These are phyloP conservation scores for Teunomyces kruisii DNA, from an alignment of 805 yeast genomes.

Conservation along the genomic window DNA sequence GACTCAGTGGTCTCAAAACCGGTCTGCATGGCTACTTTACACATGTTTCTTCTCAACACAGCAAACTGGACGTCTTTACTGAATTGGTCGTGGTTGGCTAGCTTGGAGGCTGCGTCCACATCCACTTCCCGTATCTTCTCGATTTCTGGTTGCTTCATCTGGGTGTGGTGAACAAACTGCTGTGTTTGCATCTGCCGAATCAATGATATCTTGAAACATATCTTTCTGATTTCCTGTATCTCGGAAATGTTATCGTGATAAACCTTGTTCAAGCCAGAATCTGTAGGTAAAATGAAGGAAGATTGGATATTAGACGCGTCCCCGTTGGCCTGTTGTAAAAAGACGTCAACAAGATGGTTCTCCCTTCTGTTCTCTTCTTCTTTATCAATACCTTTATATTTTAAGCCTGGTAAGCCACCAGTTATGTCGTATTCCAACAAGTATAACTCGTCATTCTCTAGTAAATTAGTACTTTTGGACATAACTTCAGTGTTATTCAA, in stretches of 20 bases:
- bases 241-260: constrained; percentile 66
- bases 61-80: constrained; percentile 62
- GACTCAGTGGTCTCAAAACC: constrained; percentile 88
- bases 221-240: constrained; percentile 84
- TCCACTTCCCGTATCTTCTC: constrained; percentile 65
- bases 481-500: constrained; percentile 38
- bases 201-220: constrained; percentile 84
- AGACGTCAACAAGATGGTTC: constrained; percentile 33
- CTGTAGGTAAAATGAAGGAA: constrained; percentile 32
- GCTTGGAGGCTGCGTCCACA: constrained; percentile 77
- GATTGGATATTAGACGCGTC: constrained; percentile 25
- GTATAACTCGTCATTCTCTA: constrained; percentile 61
- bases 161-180: constrained; percentile 70
- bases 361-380: constrained; percentile 40
- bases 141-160: constrained; percentile 67
- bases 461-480: constrained; percentile 42
- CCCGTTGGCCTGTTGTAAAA: constrained; percentile 26
- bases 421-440: constrained; percentile 80
- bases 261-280: constrained; percentile 60
- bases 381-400: constrained; percentile 51
- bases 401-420: constrained; percentile 73
- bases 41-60: constrained; percentile 65
- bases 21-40: constrained; percentile 83
- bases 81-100: constrained; percentile 64
- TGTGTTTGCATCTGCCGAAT: constrained; percentile 90